phyloP scores from a whole-genome alignment of 2,329 filamentous ascomycete species.

The Phialocephala sp. region DNA sequence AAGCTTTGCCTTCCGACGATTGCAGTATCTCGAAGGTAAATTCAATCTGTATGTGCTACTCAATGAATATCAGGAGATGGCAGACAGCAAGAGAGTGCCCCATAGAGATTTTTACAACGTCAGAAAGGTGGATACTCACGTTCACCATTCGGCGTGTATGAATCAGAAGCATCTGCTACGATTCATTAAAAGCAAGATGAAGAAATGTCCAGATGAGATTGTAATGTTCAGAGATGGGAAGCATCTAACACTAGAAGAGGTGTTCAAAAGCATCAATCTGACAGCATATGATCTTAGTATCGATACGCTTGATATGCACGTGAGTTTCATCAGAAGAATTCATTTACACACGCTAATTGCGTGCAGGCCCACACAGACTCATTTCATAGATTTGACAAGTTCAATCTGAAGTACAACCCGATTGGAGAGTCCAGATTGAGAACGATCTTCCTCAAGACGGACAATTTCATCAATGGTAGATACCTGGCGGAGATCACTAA shows the following conservation, averaged over 20 bases:
- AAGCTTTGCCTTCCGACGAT: conserved; percentile 91
- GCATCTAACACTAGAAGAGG: conserved; percentile 86
- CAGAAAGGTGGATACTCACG: conserved; percentile 97
- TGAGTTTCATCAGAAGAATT: conserved; percentile 51
- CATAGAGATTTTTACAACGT: conserved; percentile 99
- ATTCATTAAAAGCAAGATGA: conserved; percentile 99
- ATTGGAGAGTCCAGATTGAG: conserved; percentile 92
- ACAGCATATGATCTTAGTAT: conserved; percentile 98
- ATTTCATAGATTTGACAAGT: conserved; percentile 99
- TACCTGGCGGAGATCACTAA: conserved; percentile 98
- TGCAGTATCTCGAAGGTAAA: conserved; percentile 96
- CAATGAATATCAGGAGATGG: conserved; percentile 97
- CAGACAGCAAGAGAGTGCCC: conserved; percentile 96
- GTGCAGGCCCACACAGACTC: conserved; percentile 88
- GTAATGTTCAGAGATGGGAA: conserved; percentile 93
- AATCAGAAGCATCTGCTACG: conserved; percentile 98
- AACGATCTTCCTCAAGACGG: conserved; percentile 98
- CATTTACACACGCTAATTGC: conserved; percentile 24
- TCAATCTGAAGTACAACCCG: conserved; percentile 98
- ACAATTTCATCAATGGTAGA: conserved; percentile 95
- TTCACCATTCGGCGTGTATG: conserved; percentile 99
- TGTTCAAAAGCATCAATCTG: conserved; percentile 96
- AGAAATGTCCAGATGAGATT: conserved; percentile 93
- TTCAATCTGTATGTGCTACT: conserved; percentile 93
- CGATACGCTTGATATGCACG: conserved; percentile 98